A percentile compares a stretch with the other conserved stretches of the same genome.
Evolutionary conservation across 1,284 basidiomycete genomes (phyloP).

Genomic region (Malassezia vespertilionis): DNA sequence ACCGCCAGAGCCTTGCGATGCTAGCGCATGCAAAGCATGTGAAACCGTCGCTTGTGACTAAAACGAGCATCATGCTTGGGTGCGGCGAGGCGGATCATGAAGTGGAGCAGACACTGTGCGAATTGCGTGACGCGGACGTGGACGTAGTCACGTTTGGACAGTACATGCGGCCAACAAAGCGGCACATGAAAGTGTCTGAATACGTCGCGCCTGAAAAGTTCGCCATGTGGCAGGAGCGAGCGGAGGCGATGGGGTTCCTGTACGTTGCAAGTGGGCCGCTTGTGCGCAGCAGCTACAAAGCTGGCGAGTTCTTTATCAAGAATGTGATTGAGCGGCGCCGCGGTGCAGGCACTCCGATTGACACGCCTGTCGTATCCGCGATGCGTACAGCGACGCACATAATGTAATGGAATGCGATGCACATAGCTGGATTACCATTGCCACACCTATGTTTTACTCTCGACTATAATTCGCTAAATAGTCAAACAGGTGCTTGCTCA

Average conservation of each 20-base stretch:
- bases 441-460: not conserved
- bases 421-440: not conserved
- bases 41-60: conserved; percentile 76
- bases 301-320: conserved; percentile 49
- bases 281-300: conserved; percentile 94
- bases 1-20: conserved; percentile 76
- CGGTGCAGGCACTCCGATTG: conserved; percentile 12
- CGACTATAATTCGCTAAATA: not conserved
- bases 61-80: conserved; percentile 98
- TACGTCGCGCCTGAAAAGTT: conserved; percentile 92
- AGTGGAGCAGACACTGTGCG: conserved; percentile 69
- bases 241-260: conserved; percentile 86
- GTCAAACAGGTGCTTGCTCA: not conserved
- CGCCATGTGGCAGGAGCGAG: conserved; percentile 74
- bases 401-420: not conserved
- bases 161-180: conserved; percentile 98
- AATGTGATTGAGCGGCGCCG: conserved; percentile 35
- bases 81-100: conserved; percentile 83
- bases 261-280: conserved; percentile 95
- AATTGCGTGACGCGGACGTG: conserved; percentile 73
- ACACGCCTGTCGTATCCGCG: not conserved
- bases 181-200: conserved; percentile 96
- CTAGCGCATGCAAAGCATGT: conserved; percentile 56
- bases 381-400: not conserved
- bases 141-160: conserved; percentile 99